phyloP scores from a whole-genome alignment of 2,329 filamentous ascomycete genomes.

The Xylaria sp. region DNA sequence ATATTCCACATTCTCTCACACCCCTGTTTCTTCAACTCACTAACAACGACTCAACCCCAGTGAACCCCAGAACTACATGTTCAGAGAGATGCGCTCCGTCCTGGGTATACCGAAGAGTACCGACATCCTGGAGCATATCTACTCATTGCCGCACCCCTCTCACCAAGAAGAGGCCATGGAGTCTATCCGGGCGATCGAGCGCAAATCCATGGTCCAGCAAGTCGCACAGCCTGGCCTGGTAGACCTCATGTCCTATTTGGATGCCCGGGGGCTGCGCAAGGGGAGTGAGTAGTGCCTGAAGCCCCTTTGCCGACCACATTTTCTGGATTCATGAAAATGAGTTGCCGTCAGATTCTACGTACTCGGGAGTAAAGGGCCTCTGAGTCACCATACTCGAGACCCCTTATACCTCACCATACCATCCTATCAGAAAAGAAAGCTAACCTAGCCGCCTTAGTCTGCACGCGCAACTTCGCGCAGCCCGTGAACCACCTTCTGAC shows the following conservation, averaged over 20 bases:
- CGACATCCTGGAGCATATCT: conserved; percentile 91
- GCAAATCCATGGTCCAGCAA: conserved; percentile 77
- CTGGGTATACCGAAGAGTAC: conserved; percentile 70
- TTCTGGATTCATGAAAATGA: too few relatives aligned
- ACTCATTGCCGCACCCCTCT: conserved; percentile 65
- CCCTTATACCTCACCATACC: not conserved
- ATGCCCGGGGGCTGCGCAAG: conserved; percentile 67
- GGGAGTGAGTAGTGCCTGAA: conserved; percentile 49
- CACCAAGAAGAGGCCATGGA: conserved; percentile 67
- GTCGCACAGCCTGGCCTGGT: conserved; percentile 79
- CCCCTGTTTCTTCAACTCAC: conserved; percentile 4
- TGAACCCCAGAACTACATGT: conserved; percentile 95
- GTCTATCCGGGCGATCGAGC: conserved; percentile 78
- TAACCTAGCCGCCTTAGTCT: conserved; percentile 49
- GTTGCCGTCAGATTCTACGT: too few relatives aligned
- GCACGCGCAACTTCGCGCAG: conserved; percentile 89
- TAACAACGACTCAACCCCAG: conserved; percentile 46
- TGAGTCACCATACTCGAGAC: too few relatives aligned
- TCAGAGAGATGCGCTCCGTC: conserved; percentile 77
- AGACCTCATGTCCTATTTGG: conserved; percentile 80
- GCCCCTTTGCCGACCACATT: too few relatives aligned
- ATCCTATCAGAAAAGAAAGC: not conserved
- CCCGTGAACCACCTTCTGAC: conserved; percentile 74
- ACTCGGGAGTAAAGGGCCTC: too few relatives aligned
- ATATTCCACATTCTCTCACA: not conserved